phyloP scores from a whole-genome alignment of 2,329 filamentous ascomycete species.

The Ceratocystis colombiana region DNA sequence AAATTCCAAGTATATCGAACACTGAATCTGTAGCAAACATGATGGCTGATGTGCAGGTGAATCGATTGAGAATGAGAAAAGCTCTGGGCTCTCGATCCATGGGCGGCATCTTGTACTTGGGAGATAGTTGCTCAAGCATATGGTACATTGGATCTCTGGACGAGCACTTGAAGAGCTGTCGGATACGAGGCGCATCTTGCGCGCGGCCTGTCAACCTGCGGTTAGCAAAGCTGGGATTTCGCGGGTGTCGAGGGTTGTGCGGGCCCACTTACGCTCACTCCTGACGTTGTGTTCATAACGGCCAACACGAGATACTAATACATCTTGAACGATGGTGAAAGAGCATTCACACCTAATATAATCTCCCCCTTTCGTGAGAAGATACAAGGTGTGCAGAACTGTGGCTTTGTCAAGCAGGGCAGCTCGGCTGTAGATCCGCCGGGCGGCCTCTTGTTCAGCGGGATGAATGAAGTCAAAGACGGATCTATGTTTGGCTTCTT shows the following conservation, averaged over 20 bases:
- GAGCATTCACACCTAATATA: constrained; percentile 81
- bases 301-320: constrained; percentile 73
- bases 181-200: constrained; percentile 64
- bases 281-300: constrained; percentile 59
- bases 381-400: constrained; percentile 47
- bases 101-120: constrained; percentile 60
- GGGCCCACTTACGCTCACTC: constrained; percentile 57
- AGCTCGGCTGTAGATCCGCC: constrained; percentile 60
- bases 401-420: constrained; percentile 74
- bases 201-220: constrained; percentile 51
- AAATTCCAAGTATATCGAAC: constrained; percentile 62
- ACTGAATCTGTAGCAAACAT: constrained; percentile 80
- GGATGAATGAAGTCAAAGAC: constrained; percentile 82
- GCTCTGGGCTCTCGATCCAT: constrained; percentile 68
- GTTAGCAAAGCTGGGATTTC: background rate
- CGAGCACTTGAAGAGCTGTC: constrained; percentile 70
- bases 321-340: constrained; percentile 81
- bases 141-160: constrained; percentile 77
- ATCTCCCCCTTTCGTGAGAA: constrained; percentile 16
- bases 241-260: background rate
- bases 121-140: constrained; percentile 76
- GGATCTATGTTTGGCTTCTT: constrained; percentile 64
- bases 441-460: constrained; percentile 66
- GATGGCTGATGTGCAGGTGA: constrained; percentile 69
- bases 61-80: constrained; percentile 75